phyloP scores from a whole-genome alignment of 768 basidiomycete species.

The Rhodotorula diobovata region DNA sequence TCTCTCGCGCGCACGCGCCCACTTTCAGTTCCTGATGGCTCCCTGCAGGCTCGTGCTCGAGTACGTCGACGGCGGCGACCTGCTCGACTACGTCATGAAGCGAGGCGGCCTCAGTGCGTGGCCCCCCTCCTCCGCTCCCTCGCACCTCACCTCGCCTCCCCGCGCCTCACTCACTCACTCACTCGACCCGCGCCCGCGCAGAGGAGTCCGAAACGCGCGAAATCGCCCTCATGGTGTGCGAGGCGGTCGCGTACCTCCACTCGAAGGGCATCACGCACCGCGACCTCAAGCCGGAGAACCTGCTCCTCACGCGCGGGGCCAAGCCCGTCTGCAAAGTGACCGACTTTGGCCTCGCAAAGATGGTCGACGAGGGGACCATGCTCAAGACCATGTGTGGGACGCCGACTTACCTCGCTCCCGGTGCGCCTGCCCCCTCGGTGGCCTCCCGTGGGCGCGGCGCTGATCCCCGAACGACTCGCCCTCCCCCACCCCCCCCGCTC shows the following conservation, averaged over 20 bases:
- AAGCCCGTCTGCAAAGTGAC: slow-evolving; percentile 74
- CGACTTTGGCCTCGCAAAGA: slow-evolving; percentile 93
- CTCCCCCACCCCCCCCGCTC: not conserved
- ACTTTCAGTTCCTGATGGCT: not conserved
- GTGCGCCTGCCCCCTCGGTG: not conserved
- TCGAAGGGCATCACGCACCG: slow-evolving; percentile 77
- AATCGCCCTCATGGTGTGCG: slow-evolving; percentile 75
- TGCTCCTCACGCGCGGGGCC: slow-evolving; percentile 38
- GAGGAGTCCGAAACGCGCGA: slow-evolving; percentile 54
- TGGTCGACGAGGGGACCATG: slow-evolving; percentile 60
- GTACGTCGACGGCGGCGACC: slow-evolving; percentile 78
- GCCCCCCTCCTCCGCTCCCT: not conserved
- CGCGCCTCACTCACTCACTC: slow-evolving; percentile 45
- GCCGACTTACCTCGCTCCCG: slow-evolving; percentile 81
- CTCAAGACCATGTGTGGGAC: slow-evolving; percentile 91
- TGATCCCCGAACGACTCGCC: not conserved
- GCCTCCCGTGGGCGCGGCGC: not conserved
- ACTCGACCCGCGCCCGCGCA: slow-evolving; percentile 42
- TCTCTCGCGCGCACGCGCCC: not conserved
- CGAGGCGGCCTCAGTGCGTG: slow-evolving; percentile 60
- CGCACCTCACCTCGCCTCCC: too few relatives aligned
- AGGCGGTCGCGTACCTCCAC: slow-evolving; percentile 45
- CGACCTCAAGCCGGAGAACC: slow-evolving; percentile 52
- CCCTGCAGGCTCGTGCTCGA: slow-evolving; percentile 62
- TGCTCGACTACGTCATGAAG: slow-evolving; percentile 57